A percentile compares a stretch with the other conserved stretches of the same genome.
These are phyloP conservation scores for Daucus carota DNA, from an alignment of 129 eudicot genomes.

Conservation along the genomic window DNA sequence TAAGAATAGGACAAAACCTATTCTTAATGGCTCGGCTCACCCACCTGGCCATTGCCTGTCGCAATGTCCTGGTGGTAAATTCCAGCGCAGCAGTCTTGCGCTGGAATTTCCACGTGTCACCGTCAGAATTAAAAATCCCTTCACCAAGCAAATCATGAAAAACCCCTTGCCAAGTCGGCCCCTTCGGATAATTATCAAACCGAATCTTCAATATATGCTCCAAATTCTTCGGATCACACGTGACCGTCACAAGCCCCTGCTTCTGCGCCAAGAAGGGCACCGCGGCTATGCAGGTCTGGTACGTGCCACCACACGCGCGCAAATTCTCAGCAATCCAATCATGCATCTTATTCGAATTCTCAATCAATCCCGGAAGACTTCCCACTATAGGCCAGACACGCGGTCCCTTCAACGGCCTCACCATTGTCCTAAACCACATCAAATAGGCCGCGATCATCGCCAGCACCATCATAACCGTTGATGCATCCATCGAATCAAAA, in stretches of 20 bases:
- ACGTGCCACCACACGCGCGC: slow-evolving; percentile 57
- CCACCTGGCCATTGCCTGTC: slow-evolving; percentile 88
- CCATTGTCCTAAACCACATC: slow-evolving; percentile 44
- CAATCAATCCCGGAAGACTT: slow-evolving; percentile 53
- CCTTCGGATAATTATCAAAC: slow-evolving; percentile 73
- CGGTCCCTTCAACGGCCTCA: slow-evolving; percentile 48
- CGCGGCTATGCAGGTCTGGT: slow-evolving; percentile 53
- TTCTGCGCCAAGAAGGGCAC: slow-evolving; percentile 54
- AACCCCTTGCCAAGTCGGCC: slow-evolving; percentile 73
- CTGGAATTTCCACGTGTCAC: slow-evolving; percentile 78
- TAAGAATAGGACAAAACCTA: slow-evolving; percentile 47
- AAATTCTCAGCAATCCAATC: slow-evolving; percentile 72
- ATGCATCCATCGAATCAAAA: slow-evolving; percentile 30
- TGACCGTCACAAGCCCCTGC: slow-evolving; percentile 72
- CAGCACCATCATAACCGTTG: slow-evolving; percentile 31
- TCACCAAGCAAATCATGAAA: slow-evolving; percentile 66
- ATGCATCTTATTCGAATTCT: slow-evolving; percentile 47
- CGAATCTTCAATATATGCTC: slow-evolving; percentile 53
- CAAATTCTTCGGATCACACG: slow-evolving; percentile 65
- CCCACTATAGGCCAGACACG: slow-evolving; percentile 64
- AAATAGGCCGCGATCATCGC: slow-evolving; percentile 27
- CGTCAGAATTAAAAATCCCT: slow-evolving; percentile 67
- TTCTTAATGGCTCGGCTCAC: slow-evolving; percentile 62
- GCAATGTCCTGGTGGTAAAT: slow-evolving; percentile 61
- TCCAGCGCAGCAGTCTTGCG: slow-evolving; percentile 77